Percentiles rank a stretch among this genome's conserved stretches.
These are phyloP conservation scores for Dalechampia spathulata DNA, from an alignment of 441 rosid species.

Conservation along the genomic window DNA sequence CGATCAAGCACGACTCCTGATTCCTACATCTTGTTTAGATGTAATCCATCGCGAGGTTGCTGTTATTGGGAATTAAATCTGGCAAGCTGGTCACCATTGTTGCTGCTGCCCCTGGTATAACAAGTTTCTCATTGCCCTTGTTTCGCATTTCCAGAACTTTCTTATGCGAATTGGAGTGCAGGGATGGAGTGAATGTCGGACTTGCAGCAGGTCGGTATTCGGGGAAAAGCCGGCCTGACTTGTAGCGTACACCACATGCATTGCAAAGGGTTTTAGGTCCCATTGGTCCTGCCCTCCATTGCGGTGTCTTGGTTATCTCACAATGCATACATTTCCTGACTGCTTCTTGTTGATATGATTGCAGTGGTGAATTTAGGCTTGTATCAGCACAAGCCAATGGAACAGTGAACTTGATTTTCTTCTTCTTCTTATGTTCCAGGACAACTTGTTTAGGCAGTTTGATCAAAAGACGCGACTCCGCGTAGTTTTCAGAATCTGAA, in stretches of 20 bases:
- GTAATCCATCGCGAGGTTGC: conserved; percentile 38
- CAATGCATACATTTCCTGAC: conserved; percentile 91
- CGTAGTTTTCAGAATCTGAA: conserved; percentile 47
- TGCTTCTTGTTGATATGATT: conserved; percentile 18
- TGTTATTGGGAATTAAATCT: conserved; percentile 48
- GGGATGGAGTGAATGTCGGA: conserved; percentile 74
- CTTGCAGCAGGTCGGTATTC: conserved; percentile 97
- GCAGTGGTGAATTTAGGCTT: conserved; percentile 14
- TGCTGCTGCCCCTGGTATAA: neutral
- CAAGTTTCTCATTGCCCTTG: conserved; percentile 30
- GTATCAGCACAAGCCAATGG: conserved; percentile 20
- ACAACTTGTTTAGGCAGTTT: conserved; percentile 49
- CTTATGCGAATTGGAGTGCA: conserved; percentile 94
- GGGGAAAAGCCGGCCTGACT: conserved; percentile 91
- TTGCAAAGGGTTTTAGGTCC: conserved; percentile 97
- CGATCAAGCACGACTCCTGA: too few relatives aligned
- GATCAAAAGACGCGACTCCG: conserved; percentile 58
- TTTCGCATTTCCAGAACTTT: conserved; percentile 85
- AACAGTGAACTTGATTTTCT: conserved; percentile 51
- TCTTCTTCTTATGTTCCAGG: conserved; percentile 58
- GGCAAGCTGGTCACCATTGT: conserved; percentile 25
- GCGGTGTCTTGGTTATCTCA: conserved; percentile 91
- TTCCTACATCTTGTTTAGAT: conserved; percentile 14
- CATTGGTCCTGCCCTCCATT: conserved; percentile 98
- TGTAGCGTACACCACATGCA: conserved; percentile 94